Conservation (phyloP, 163 green algal genomes). For the Chlamydomonas reinhardtii region DNA sequence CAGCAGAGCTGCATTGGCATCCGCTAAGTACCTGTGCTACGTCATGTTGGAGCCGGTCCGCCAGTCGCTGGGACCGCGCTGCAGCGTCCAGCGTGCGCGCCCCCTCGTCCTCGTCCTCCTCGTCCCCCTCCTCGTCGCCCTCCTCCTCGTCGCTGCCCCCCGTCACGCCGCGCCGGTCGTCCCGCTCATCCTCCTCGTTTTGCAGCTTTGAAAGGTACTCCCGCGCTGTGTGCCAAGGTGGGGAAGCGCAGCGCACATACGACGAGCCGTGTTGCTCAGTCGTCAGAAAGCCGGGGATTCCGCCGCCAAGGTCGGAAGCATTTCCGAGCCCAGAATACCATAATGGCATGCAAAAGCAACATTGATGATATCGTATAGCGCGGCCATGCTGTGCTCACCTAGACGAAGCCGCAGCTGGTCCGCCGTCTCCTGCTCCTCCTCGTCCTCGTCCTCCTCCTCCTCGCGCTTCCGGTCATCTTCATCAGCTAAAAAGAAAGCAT, state of each 20-base stretch:
- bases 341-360: neutral
- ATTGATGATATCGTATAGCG: neutral
- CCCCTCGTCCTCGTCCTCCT: constrained; percentile 47
- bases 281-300: too few species aligned
- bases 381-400: constrained; percentile 57
- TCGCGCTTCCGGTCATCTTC: constrained; percentile 57
- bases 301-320: too few species aligned
- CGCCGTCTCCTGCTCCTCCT: constrained; percentile 83
- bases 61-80: constrained; percentile 41
- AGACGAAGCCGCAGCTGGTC: constrained; percentile 90
- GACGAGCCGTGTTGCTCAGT: too few species aligned
- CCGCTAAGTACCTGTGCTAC: constrained; percentile 62
- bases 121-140: constrained; percentile 46
- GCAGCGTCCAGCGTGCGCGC: constrained; percentile 26
- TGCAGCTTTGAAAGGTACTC: constrained; percentile 79
- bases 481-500: constrained; percentile 61
- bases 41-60: constrained; percentile 67
- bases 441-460: constrained; percentile 63
- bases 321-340: too few species aligned
- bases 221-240: constrained; percentile 45
- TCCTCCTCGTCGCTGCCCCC: constrained; percentile 63
- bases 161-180: constrained; percentile 19
- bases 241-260: neutral
- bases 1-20: too few species aligned
- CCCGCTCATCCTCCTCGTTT: constrained; percentile 45